Evolutionary conservation across 2,329 filamentous ascomycete genomes (phyloP).

Genomic region (Penicillium sp.): DNA sequence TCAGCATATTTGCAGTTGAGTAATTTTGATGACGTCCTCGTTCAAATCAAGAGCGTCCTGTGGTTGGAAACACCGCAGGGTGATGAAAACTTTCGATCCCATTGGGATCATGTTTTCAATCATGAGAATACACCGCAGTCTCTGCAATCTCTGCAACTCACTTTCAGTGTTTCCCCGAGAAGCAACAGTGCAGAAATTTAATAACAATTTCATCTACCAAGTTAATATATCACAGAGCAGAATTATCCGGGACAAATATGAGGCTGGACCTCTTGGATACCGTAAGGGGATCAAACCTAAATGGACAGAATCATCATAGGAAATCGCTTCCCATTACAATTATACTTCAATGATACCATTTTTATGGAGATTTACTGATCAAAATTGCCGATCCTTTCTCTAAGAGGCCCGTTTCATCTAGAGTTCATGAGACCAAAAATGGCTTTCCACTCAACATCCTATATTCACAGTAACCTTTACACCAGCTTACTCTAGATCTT

Average conservation of each 20-base stretch:
- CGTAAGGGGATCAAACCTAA: not conserved
- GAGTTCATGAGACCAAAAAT: not conserved
- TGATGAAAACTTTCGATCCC: slow-evolving; percentile 16
- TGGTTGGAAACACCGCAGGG: slow-evolving; percentile 20
- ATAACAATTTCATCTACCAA: not conserved
- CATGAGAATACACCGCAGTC: not conserved
- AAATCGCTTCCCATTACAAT: not conserved
- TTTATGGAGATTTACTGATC: not conserved
- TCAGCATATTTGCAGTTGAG: slow-evolving; percentile 12
- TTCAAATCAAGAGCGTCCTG: slow-evolving; percentile 16
- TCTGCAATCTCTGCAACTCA: not conserved
- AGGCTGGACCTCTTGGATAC: not conserved
- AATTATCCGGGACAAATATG: not conserved
- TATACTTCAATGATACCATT: not conserved
- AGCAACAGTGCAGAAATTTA: not conserved
- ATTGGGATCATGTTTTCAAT: slow-evolving; percentile 19
- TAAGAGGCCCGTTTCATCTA: not conserved
- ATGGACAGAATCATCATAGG: not conserved
- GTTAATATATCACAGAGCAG: not conserved
- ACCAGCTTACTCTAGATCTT: not conserved
- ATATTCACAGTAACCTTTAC: not conserved
- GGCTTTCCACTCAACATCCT: not conserved
- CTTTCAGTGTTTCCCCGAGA: not conserved
- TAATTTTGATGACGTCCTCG: slow-evolving; percentile 8
- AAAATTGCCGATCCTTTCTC: not conserved